Conservation (phyloP, 2,329 filamentous ascomycete species). For the Zasmidium angulare region DNA sequence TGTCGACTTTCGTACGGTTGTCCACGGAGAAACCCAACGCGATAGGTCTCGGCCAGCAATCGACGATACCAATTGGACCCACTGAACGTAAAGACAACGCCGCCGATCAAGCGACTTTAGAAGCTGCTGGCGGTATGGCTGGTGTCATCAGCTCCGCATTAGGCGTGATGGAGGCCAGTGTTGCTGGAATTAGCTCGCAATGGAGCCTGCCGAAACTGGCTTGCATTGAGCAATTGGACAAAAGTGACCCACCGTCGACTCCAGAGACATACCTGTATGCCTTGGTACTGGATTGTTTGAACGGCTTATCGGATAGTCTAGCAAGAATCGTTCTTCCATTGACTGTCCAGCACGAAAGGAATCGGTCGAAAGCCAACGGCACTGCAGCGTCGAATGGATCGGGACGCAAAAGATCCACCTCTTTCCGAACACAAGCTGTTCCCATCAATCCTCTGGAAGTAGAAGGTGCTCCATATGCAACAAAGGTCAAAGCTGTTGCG, state of each 20-base stretch:
- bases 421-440: constrained; percentile 72
- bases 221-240: constrained; percentile 93
- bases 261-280: constrained; percentile 95
- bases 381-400: constrained; percentile 27
- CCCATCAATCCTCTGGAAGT: constrained; percentile 81
- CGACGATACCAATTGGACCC: constrained; percentile 71
- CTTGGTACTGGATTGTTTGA: constrained; percentile 83
- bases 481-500: constrained; percentile 74
- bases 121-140: constrained; percentile 75
- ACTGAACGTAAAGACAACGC: constrained; percentile 57
- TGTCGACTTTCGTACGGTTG: constrained; percentile 85
- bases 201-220: constrained; percentile 87
- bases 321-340: constrained; percentile 91
- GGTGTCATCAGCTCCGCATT: constrained; percentile 79
- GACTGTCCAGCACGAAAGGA: constrained; percentile 74
- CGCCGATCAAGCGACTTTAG: constrained; percentile 81
- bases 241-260: constrained; percentile 75
- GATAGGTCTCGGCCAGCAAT: constrained; percentile 87
- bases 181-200: constrained; percentile 77
- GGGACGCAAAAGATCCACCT: constrained; percentile 53
- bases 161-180: constrained; percentile 64
- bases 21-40: constrained; percentile 86
- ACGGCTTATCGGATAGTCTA: constrained; percentile 83
- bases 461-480: constrained; percentile 68
- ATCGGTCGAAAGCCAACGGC: constrained; percentile 35